phyloP scores from a whole-genome alignment of 352 stramenopile genomes.

The Phytopythium kandeliae region DNA sequence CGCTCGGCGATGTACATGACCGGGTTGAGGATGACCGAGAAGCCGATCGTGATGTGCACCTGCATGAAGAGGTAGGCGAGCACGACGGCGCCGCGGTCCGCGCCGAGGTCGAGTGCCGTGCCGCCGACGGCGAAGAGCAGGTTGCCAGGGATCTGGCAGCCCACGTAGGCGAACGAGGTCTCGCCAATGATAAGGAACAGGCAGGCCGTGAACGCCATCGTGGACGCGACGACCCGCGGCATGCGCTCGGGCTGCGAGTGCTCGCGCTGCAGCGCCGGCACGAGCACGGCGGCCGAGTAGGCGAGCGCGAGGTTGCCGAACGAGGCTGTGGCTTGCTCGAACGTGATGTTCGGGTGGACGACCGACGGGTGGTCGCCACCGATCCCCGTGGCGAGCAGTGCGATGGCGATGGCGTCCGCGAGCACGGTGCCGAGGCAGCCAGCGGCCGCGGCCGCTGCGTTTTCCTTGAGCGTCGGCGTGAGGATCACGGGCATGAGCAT shows the following conservation, averaged over 20 bases:
- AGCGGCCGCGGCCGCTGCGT: slow-evolving; percentile 36
- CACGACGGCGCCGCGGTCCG: slow-evolving; percentile 39
- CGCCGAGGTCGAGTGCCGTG: slow-evolving; percentile 30
- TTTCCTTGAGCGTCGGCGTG: slow-evolving; percentile 57
- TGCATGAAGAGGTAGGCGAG: slow-evolving; percentile 63
- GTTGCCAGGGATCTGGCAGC: slow-evolving; percentile 58
- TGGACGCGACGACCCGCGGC: slow-evolving; percentile 42
- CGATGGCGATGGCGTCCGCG: slow-evolving; percentile 42
- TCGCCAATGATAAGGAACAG: slow-evolving; percentile 47
- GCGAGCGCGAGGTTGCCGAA: slow-evolving; percentile 61
- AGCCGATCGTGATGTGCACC: slow-evolving; percentile 54
- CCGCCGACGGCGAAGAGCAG: slow-evolving; percentile 50
- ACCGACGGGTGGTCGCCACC: slow-evolving; percentile 24
- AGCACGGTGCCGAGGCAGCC: slow-evolving; percentile 49
- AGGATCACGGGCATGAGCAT: slow-evolving; percentile 45
- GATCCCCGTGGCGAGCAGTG: slow-evolving; percentile 36
- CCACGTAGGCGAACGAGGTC: slow-evolving; percentile 31
- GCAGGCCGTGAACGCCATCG: slow-evolving; percentile 33
- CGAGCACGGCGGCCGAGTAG: slow-evolving; percentile 46
- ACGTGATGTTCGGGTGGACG: slow-evolving; percentile 30
- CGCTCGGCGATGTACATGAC: slow-evolving; percentile 54
- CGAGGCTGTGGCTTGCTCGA: slow-evolving; percentile 38
- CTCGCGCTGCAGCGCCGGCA: slow-evolving; percentile 49
- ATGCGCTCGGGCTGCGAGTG: slow-evolving; percentile 57
- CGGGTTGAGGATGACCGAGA: slow-evolving; percentile 51